Percentiles rank a stretch among this genome's conserved stretches.
These are phyloP conservation scores for Monosporascus sp. DNA, from an alignment of 2,329 filamentous ascomycete species.

Conservation along the genomic window DNA sequence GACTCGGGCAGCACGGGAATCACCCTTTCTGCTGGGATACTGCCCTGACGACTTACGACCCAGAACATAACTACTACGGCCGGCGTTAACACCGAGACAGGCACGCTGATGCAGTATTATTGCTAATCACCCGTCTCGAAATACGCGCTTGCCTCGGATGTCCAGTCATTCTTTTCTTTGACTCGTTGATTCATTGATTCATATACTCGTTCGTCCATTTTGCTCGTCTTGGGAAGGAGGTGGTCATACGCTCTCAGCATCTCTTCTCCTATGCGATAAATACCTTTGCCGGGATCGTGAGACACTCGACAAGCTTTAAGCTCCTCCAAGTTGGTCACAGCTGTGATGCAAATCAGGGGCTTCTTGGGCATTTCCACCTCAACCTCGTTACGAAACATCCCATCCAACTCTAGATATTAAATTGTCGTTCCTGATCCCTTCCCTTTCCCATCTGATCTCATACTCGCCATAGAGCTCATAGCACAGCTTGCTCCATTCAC, in stretches of 20 bases:
- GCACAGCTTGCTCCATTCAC: too few relatives aligned
- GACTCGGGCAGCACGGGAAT: too few relatives aligned
- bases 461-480: too few relatives aligned
- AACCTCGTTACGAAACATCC: slow-evolving; percentile 6
- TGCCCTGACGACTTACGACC: too few relatives aligned
- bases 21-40: too few relatives aligned
- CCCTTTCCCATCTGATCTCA: too few relatives aligned
- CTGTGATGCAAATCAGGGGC: slow-evolving; percentile 15
- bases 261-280: not conserved
- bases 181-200: not conserved
- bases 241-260: not conserved
- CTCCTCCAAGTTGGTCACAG: slow-evolving; percentile 8
- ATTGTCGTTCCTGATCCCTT: not conserved
- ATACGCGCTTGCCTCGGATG: too few relatives aligned
- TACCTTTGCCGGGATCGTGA: slow-evolving; percentile 20
- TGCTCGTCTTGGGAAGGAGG: not conserved
- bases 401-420: not conserved
- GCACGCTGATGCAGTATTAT: too few relatives aligned
- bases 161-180: too few relatives aligned
- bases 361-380: slow-evolving; percentile 8
- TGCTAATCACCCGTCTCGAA: too few relatives aligned
- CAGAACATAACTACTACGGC: too few relatives aligned
- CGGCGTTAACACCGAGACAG: too few relatives aligned
- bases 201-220: not conserved
- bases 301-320: slow-evolving; percentile 18